A percentile compares a stretch with the other conserved stretches of the same genome.
Evolutionary conservation across 768 basidiomycete species (phyloP).

Genomic region (Trametopsis cervina): DNA sequence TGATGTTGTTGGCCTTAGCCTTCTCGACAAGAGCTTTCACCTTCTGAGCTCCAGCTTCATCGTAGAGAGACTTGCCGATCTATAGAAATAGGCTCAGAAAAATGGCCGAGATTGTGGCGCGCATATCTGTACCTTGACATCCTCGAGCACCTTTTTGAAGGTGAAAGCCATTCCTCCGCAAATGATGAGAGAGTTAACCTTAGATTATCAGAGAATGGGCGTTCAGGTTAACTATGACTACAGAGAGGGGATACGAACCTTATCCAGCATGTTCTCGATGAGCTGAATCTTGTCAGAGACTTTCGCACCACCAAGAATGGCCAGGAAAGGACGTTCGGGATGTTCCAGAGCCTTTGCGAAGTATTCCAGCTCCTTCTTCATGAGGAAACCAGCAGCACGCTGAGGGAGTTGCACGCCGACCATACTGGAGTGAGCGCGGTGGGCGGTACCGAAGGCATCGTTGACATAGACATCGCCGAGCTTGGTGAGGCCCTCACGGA

Average conservation of each 20-base stretch:
- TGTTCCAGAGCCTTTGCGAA: conserved; percentile 96
- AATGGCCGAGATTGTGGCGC: background rate
- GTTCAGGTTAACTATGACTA: too few relatives aligned
- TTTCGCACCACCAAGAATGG: conserved; percentile 97
- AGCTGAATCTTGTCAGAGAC: conserved; percentile 98
- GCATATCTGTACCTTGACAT: conserved; percentile 48
- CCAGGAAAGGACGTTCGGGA: conserved; percentile 94
- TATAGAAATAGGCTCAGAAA: conserved; percentile 23
- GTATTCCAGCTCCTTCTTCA: conserved; percentile 98
- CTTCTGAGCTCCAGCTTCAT: conserved; percentile 82
- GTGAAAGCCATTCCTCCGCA: conserved; percentile 99
- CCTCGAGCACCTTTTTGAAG: conserved; percentile 91
- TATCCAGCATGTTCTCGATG: conserved; percentile 98
- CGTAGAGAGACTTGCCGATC: conserved; percentile 96
- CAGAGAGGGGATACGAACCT: too few relatives aligned
- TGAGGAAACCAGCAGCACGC: conserved; percentile 90
- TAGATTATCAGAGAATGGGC: too few relatives aligned
- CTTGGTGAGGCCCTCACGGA: conserved; percentile 81
- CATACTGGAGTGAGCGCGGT: conserved; percentile 98
- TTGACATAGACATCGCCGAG: conserved; percentile 98
- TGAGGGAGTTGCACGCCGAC: conserved; percentile 91
- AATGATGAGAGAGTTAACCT: conserved; percentile 95
- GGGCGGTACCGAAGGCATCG: conserved; percentile 98
- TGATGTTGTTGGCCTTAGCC: conserved; percentile 86
- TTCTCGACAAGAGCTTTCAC: conserved; percentile 81